phyloP scores from a whole-genome alignment of 306 rosid species.

The Prunus dulcis region DNA sequence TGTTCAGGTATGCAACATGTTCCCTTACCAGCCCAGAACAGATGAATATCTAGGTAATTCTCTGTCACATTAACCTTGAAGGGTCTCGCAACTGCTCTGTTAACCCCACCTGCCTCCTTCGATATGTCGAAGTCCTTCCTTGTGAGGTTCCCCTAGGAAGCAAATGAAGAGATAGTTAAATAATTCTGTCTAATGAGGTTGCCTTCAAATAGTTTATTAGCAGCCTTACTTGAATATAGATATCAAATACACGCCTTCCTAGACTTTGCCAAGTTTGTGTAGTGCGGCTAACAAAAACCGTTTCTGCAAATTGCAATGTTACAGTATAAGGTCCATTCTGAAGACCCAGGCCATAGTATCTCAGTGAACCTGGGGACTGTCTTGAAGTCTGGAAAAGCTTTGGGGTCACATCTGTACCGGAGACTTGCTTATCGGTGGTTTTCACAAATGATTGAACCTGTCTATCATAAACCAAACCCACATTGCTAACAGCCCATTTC shows the following conservation, averaged over 20 bases:
- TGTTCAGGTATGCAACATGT: constrained; percentile 24
- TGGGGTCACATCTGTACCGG: neutral
- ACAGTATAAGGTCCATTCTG: constrained; percentile 49
- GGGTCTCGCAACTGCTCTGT: too few species aligned
- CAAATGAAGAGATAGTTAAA: too few species aligned
- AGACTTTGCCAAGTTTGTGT: constrained; percentile 26
- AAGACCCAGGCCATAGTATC: constrained; percentile 52
- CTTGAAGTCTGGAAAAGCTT: constrained; percentile 24
- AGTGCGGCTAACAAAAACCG: constrained; percentile 19
- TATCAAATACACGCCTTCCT: constrained; percentile 56
- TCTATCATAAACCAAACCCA: too few species aligned
- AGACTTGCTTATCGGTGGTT: neutral
- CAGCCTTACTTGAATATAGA: constrained; percentile 49
- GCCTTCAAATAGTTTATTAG: neutral
- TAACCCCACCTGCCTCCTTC: too few species aligned
- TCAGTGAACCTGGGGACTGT: constrained; percentile 16
- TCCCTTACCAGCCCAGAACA: neutral
- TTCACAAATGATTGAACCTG: neutral
- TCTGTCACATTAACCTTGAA: too few species aligned
- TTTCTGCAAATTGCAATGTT: constrained; percentile 53
- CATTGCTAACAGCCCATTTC: constrained; percentile 28
- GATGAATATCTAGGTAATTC: too few species aligned
- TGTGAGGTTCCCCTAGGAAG: too few species aligned
- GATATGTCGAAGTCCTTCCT: too few species aligned
- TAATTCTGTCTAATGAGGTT: too few species aligned